phyloP scores from a whole-genome alignment of 2,329 filamentous ascomycete genomes.

The Cordyceps farinosa region DNA sequence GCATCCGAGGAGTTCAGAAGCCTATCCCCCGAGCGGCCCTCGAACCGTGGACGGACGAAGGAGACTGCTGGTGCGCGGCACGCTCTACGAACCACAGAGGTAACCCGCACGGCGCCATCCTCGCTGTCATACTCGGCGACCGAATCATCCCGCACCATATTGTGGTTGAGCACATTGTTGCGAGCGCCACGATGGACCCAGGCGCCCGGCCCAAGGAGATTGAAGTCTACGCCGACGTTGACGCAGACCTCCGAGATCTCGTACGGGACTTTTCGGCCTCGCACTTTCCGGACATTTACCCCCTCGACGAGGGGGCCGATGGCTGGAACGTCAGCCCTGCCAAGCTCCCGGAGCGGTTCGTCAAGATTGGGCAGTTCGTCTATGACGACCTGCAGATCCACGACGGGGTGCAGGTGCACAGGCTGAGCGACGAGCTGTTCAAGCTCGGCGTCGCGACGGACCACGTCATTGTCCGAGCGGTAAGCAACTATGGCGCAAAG shows the following conservation, averaged over 20 bases:
- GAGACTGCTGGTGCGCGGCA: constrained; percentile 82
- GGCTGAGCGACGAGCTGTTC: constrained; percentile 48
- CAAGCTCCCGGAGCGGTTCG: constrained; percentile 38
- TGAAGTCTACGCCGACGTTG: constrained; percentile 64
- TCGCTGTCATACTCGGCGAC: constrained; percentile 60
- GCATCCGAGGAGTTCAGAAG: constrained; percentile 22
- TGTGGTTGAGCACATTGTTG: constrained; percentile 68
- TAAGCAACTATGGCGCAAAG: constrained; percentile 55
- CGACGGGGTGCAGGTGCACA: constrained; percentile 51
- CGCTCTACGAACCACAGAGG: constrained; percentile 37
- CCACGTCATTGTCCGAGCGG: constrained; percentile 51
- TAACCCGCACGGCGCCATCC: constrained; percentile 53
- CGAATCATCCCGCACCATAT: constrained; percentile 64
- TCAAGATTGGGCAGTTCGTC: constrained; percentile 55
- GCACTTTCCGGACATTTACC: constrained; percentile 35
- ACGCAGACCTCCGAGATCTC: constrained; percentile 38
- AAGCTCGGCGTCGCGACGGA: constrained; percentile 46
- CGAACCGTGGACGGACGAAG: constrained; percentile 67
- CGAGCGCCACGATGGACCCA: constrained; percentile 58
- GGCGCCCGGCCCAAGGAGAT: constrained; percentile 62
- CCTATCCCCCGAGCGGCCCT: constrained; percentile 54
- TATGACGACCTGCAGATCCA: constrained; percentile 46
- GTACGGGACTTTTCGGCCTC: constrained; percentile 41
- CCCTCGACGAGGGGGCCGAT: constrained; percentile 17
- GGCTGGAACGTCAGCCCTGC: constrained; percentile 30